These are phyloP conservation scores for Logfia minima DNA, from an alignment of 129 eudicot genomes.

Conservation along the genomic window DNA sequence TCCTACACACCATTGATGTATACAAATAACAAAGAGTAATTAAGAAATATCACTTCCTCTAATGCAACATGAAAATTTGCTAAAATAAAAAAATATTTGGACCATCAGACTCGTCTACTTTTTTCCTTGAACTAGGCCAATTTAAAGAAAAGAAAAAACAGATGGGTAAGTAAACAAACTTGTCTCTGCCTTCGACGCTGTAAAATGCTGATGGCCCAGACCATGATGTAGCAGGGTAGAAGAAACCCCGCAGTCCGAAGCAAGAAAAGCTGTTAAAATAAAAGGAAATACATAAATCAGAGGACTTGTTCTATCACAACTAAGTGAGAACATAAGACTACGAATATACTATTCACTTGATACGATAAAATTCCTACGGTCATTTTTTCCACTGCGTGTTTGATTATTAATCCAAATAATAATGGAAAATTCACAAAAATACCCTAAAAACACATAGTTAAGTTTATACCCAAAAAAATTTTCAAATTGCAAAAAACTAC, in stretches of 20 bases:
- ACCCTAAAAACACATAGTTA: too few relatives aligned
- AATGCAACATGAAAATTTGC: too few relatives aligned
- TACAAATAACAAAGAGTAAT: background rate
- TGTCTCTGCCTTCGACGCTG: constrained; percentile 95
- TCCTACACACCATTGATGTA: constrained; percentile 46
- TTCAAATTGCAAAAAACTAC: too few relatives aligned
- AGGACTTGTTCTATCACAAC: background rate
- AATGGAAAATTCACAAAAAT: background rate
- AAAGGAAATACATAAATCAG: background rate
- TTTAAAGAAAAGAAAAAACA: background rate
- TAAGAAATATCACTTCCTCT: background rate
- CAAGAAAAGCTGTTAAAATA: constrained; percentile 71
- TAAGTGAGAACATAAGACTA: background rate
- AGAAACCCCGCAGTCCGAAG: constrained; percentile 88
- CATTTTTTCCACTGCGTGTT: background rate
- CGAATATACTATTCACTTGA: background rate
- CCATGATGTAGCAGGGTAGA: constrained; percentile 92
- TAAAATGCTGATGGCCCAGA: constrained; percentile 88
- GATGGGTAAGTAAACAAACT: constrained; percentile 40
- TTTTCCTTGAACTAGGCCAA: background rate
- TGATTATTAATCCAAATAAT: background rate
- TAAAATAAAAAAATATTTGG: too few relatives aligned
- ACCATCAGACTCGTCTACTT: too few relatives aligned
- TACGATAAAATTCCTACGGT: background rate
- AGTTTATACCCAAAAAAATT: too few relatives aligned